Conservation (phyloP, 441 rosid species). For the Arabidopsis lyrata region DNA sequence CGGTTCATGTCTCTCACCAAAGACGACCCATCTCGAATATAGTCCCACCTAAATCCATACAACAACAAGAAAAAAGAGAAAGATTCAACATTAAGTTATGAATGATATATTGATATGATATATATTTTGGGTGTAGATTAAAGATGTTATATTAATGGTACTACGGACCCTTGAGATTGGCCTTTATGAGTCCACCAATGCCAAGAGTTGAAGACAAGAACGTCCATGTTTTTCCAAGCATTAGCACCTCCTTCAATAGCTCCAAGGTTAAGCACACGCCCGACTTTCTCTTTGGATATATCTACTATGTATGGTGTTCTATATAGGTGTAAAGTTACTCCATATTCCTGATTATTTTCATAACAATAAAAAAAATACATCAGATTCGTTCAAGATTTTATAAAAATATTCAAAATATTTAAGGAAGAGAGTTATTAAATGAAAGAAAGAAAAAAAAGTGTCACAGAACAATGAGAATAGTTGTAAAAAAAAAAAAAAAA, state of each 20-base stretch:
- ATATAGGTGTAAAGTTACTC: slow-evolving; percentile 56
- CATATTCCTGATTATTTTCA: slow-evolving; percentile 56
- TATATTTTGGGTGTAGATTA: not conserved
- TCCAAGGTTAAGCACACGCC: slow-evolving; percentile 60
- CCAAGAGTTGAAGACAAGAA: slow-evolving; percentile 76
- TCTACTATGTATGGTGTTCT: slow-evolving; percentile 78
- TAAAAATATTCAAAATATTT: slow-evolving; percentile 1
- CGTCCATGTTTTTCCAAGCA: slow-evolving; percentile 68
- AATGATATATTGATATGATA: not conserved
- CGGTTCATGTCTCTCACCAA: slow-evolving; percentile 65
- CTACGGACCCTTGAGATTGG: slow-evolving; percentile 51
- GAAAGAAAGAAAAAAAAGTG: slow-evolving; percentile 4
- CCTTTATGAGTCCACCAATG: slow-evolving; percentile 85
- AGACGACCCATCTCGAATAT: slow-evolving; percentile 53
- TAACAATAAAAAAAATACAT: not conserved
- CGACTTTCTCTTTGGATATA: slow-evolving; percentile 52
- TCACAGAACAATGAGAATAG: slow-evolving; percentile 33
- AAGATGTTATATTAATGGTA: slow-evolving; percentile 9
- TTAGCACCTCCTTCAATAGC: slow-evolving; percentile 58
- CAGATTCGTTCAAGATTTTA: slow-evolving; percentile 6
- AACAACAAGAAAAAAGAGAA: not conserved
- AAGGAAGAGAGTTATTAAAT: slow-evolving; percentile 6
- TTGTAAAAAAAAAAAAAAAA: too few relatives aligned
- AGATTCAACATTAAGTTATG: not conserved
- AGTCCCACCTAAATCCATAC: slow-evolving; percentile 62